These are phyloP conservation scores for Penicillium maclennaniae DNA, from an alignment of 495 filamentous ascomycete genomes.

Conservation along the genomic window DNA sequence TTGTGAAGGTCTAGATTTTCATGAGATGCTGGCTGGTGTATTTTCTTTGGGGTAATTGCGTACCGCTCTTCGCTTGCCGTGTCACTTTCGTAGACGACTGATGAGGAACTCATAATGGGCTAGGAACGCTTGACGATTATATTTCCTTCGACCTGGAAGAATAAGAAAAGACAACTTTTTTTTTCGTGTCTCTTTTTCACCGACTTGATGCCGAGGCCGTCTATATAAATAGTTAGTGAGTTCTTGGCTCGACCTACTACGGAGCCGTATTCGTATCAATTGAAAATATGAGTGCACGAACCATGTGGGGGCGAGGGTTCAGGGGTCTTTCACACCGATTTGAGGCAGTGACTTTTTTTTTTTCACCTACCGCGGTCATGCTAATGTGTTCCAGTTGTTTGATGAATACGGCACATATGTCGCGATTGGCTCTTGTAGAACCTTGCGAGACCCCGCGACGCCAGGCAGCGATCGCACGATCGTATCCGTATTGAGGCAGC, in stretches of 20 bases:
- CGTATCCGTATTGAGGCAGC: constrained; percentile 1
- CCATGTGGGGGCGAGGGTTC: constrained; percentile 9
- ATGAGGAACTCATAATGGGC: constrained; percentile 11
- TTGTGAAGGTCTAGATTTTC: constrained; percentile 10
- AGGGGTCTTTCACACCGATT: background rate
- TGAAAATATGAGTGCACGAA: constrained; percentile 2
- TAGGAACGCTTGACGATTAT: constrained; percentile 5
- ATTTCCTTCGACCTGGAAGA: background rate
- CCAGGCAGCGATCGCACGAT: background rate
- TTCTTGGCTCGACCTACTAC: background rate
- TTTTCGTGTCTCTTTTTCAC: background rate
- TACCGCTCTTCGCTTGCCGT: constrained; percentile 25
- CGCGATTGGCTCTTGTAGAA: background rate
- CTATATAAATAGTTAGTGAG: constrained; percentile 3
- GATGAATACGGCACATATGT: background rate
- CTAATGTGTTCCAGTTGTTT: background rate
- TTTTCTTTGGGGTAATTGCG: background rate
- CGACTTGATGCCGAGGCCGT: background rate
- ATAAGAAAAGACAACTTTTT: background rate
- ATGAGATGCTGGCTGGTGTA: background rate
- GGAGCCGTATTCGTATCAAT: constrained; percentile 9
- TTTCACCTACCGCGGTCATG: background rate
- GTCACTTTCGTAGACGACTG: constrained; percentile 23
- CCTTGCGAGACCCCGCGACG: background rate
- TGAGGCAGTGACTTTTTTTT: background rate